Conservation (phyloP, 164 flowering plant genomes). For the Warburgia ugandensis region DNA sequence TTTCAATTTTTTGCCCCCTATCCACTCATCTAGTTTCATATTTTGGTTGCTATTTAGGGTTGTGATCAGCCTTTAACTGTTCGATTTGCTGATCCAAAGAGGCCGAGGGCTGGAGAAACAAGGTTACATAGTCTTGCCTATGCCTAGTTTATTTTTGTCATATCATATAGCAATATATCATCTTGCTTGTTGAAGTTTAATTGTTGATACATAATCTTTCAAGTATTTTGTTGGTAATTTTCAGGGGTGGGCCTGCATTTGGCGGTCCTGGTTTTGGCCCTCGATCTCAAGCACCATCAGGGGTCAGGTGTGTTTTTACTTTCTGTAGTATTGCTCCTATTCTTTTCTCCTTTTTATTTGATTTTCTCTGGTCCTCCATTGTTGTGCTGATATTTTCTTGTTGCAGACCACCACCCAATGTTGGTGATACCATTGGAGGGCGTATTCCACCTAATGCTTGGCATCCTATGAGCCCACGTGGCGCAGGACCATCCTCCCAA, state of each 20-base stretch:
- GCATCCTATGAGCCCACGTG: constrained; percentile 62
- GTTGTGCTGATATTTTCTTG: background rate
- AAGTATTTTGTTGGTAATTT: constrained; percentile 2
- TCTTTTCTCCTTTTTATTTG: background rate
- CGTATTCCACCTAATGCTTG: constrained; percentile 49
- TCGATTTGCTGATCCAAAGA: constrained; percentile 97
- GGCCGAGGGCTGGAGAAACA: constrained; percentile 78
- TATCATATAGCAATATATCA: too few species aligned
- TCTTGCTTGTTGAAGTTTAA: too few species aligned
- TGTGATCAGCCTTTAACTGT: constrained; percentile 91
- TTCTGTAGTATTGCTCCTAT: too few species aligned
- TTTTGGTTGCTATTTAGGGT: constrained; percentile 40
- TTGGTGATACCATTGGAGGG: constrained; percentile 38
- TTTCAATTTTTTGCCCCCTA: background rate
- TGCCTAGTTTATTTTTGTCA: constrained; percentile 1
- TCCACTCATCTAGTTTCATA: background rate
- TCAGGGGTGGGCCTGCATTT: constrained; percentile 55
- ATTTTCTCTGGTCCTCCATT: background rate
- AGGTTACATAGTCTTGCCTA: constrained; percentile 43
- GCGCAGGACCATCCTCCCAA: constrained; percentile 38
- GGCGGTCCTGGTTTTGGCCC: constrained; percentile 84
- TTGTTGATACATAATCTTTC: background rate
- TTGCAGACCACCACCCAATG: constrained; percentile 49
- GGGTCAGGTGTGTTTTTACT: constrained; percentile 49
- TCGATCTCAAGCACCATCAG: constrained; percentile 45